These are phyloP conservation scores for Hymenoscyphus fraxineus DNA, from an alignment of 2,329 filamentous ascomycete genomes.

Conservation along the genomic window DNA sequence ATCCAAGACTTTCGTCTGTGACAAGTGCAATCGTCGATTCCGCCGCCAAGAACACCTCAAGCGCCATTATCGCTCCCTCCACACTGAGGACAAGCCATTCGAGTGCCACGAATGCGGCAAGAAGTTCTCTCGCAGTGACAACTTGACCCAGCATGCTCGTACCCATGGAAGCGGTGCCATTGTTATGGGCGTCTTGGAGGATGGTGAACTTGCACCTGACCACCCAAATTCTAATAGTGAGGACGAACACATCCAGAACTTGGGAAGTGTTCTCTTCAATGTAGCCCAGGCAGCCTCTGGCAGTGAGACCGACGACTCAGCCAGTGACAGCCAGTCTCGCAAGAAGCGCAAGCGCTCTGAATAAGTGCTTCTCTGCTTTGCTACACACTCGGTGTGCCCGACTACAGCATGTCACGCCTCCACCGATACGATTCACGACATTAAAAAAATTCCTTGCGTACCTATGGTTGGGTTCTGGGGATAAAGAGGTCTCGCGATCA, in stretches of 20 bases:
- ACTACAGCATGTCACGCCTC: slow-evolving; percentile 13
- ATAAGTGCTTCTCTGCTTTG: slow-evolving; percentile 33
- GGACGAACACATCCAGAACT: slow-evolving; percentile 60
- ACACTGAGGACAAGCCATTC: slow-evolving; percentile 98
- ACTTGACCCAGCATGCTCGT: slow-evolving; percentile 90
- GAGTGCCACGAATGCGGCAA: slow-evolving; percentile 97
- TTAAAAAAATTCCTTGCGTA: slow-evolving; percentile 24
- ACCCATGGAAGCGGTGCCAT: slow-evolving; percentile 90
- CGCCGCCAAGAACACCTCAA: slow-evolving; percentile 97
- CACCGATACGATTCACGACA: slow-evolving; percentile 31
- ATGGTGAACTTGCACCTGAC: slow-evolving; percentile 54
- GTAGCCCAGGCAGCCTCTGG: slow-evolving; percentile 70
- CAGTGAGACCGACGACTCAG: slow-evolving; percentile 56
- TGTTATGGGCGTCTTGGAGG: slow-evolving; percentile 82
- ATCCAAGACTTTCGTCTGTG: slow-evolving; percentile 97
- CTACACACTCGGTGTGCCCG: slow-evolving; percentile 4
- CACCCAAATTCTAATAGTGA: slow-evolving; percentile 39
- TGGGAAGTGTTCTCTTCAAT: slow-evolving; percentile 79
- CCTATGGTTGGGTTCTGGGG: slow-evolving; percentile 29
- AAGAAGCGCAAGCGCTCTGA: slow-evolving; percentile 79
- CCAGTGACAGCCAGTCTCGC: slow-evolving; percentile 49
- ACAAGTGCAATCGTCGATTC: slow-evolving; percentile 94
- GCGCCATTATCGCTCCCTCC: slow-evolving; percentile 95
- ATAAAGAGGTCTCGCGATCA: slow-evolving; percentile 23
- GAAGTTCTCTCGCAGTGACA: slow-evolving; percentile 98